These are phyloP conservation scores for Spathaspora sp. DNA, from an alignment of 805 yeast genomes.

Conservation along the genomic window DNA sequence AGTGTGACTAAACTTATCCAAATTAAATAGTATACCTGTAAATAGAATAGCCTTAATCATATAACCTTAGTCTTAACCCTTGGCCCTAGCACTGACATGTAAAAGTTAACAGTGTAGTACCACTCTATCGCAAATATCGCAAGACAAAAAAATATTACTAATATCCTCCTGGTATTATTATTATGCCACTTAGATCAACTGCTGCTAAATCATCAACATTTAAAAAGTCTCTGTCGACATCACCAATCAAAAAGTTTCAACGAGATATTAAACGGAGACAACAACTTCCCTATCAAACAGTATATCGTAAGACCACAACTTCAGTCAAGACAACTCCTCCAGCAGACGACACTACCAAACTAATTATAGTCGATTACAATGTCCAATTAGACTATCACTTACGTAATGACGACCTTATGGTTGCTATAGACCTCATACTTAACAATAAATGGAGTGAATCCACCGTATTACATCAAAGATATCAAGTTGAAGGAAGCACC, in stretches of 20 bases:
- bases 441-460: conserved; percentile 38
- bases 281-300: conserved; percentile 22
- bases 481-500: neutral
- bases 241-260: conserved; percentile 23
- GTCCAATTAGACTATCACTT: conserved; percentile 38
- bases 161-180: neutral
- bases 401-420: conserved; percentile 24
- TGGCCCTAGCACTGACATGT: no score
- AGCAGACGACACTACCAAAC: neutral
- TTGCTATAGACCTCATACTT: conserved; percentile 30
- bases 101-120: no score
- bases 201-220: conserved; percentile 40
- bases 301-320: conserved; percentile 15
- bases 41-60: conserved; percentile 1
- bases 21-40: conserved; percentile 6
- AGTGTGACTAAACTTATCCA: conserved; percentile 3
- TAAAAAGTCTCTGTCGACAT: conserved; percentile 15
- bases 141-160: no score
- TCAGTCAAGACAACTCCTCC: conserved; percentile 1
- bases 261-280: conserved; percentile 22
- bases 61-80: neutral
- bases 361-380: conserved; percentile 29
- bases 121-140: no score
- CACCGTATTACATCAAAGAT: conserved; percentile 22
- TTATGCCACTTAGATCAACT: conserved; percentile 18